Evolutionary conservation across 2,329 filamentous ascomycete species (phyloP), one percentile per base, ranked within the genome.

Genomic region (Sphaerulina populicola): DNA sequence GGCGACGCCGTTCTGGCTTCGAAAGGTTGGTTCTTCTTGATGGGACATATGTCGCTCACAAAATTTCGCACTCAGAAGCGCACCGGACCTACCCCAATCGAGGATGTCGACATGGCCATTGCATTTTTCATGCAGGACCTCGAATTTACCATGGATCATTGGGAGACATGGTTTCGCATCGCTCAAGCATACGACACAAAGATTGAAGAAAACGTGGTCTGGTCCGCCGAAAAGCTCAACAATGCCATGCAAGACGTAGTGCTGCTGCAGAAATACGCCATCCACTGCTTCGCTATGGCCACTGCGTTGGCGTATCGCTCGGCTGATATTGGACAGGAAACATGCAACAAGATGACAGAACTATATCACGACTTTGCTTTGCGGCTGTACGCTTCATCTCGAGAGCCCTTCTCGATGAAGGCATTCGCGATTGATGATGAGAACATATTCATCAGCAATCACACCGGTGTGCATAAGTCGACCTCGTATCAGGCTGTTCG

Each of bases 171-270:
- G 89, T 93, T 91, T 66, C 80, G 88, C 10, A 77, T 94, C 21
- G 89, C 85, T 0, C 88, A 94, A 66, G 88, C 86, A 44, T 90
- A 88, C 62, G 89, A 95, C 67, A 85, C 87, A 45, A 88, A 94
- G 61, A 73, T 94, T 11, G 89, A 95, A 56, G 89, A 95, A 67
- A 81, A 83, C 6, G 86, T 94, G 4, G 79, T 90, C 4, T 94
- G 89, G 89, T 86, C 84, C 15, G 86, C 88, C 0, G 88, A 94
- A 60, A 94, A 94, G 68, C 83, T 94, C 70, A 94, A 94, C 69
- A 91, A 86, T 65, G 84, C 85, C 61, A 82, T 85, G 49, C 72
- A 74, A 3, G 88, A 94, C 52, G 70, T 94, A 40, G 78, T 88
- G 21, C 81, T 80, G 46, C 79, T 86, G 54, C 88, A 95, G 66